Percentiles rank a stretch among this genome's conserved stretches.
Conservation (phyloP, 2,329 filamentous ascomycete genomes). For the Fusarium sp. region DNA sequence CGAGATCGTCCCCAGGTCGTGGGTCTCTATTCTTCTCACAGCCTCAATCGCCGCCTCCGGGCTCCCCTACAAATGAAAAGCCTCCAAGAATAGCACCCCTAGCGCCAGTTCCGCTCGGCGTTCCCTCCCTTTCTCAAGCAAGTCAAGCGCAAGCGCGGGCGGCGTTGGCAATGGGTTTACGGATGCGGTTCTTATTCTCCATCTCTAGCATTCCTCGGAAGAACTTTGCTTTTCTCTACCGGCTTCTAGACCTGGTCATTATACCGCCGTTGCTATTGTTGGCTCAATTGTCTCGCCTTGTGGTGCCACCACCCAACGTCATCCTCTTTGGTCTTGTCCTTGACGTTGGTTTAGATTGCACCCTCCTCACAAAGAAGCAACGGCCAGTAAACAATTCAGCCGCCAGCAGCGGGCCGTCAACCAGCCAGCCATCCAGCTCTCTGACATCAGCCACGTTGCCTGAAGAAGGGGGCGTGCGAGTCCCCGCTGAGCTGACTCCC, state of each 20-base stretch:
- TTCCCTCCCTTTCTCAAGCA: conserved; percentile 30
- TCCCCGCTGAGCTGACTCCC: conserved; percentile 33
- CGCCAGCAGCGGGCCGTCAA: neutral
- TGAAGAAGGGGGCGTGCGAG: neutral
- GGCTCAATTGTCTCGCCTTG: conserved; percentile 4
- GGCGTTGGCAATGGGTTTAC: conserved; percentile 11
- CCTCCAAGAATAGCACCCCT: conserved; percentile 43
- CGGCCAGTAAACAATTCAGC: neutral
- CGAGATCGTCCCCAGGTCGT: conserved; percentile 42
- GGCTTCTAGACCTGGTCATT: neutral
- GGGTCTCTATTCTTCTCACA: conserved; percentile 39
- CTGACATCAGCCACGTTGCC: conserved; percentile 46
- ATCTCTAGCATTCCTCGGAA: conserved; percentile 19
- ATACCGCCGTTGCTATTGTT: conserved; percentile 27
- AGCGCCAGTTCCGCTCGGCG: conserved; percentile 36
- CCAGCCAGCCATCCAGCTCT: conserved; percentile 44
- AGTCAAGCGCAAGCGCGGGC: conserved; percentile 34
- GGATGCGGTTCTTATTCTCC: conserved; percentile 14
- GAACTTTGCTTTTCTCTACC: conserved; percentile 13
- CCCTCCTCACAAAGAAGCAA: neutral
- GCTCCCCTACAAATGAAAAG: conserved; percentile 20
- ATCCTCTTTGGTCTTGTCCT: conserved; percentile 9
- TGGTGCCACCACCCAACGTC: conserved; percentile 7
- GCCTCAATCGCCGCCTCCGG: conserved; percentile 40
- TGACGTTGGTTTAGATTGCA: conserved; percentile 8